Evolutionary conservation across 2,329 filamentous ascomycete species (phyloP), one percentile per base, ranked within the genome.

Genomic region (Didymosphaeria variabile): DNA sequence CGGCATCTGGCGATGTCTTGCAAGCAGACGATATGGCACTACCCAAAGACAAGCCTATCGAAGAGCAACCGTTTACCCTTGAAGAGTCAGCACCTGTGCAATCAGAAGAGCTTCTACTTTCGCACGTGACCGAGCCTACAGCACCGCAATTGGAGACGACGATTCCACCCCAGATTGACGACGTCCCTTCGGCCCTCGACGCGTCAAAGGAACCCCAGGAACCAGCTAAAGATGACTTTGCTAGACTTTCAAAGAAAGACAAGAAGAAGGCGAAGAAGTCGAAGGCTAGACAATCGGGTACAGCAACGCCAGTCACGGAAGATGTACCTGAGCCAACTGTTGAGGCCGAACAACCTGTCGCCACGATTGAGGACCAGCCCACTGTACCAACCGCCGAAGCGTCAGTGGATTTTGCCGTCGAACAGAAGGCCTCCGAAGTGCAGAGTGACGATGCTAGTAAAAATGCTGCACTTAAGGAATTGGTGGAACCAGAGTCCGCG

Each of bases 241-340:
- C 50, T 29, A 53, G 40, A 56, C 26, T 64, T 10, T 67, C 67
- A 0, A 73, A 72, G 59, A 72, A 74, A 36, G 70, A 70, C 10
- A 72, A 68, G 66, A 74, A 76, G 58, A 73, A 75, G 53, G 66
- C 61, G 1, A 75, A 72, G 68, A 74, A 73, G 49, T 60, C 62
- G 9, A 74, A 72, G 56, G 65, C 59, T 10, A 71, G 67, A 50
- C 38, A 63, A 23, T 69, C 66, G 8, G 67, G 60, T n/a, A 58
- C 67, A 12, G 67, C 58, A n/a, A 58, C 65, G 2, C 65, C 67
- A 46, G 23, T 58, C 19, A 42, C 26, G 15, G 67, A 72, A 46
- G 57, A 58, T 13, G 32, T 55, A 2, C 34, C 56, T 7, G 59
- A 65, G 36, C 3, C 52, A 15, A 40, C 50, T 42, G 23, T 36